Evolutionary conservation across 2,329 filamentous ascomycete species (phyloP), one percentile per base, ranked within the genome.

Genomic region (Xylaria sp.): DNA sequence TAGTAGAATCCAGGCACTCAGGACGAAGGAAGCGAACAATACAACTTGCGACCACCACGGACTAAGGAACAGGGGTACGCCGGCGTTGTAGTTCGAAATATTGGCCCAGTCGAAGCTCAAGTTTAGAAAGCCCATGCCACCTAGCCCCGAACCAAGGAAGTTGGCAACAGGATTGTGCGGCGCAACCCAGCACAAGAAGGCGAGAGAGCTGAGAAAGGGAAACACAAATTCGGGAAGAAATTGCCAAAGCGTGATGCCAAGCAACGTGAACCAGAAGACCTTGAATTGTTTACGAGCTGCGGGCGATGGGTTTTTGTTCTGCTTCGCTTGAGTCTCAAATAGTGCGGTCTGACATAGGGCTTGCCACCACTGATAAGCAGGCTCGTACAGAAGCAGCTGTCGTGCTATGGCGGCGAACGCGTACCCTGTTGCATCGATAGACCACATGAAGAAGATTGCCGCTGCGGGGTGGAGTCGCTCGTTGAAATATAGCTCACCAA

Each of bases 151-250:
- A 0, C 88, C 87, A 20, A 90, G 79, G 71, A 89, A 90, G 72
- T 89, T 90, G 68, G 86, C 87, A 0, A 84, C 81, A 2, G 82
- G 76, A 71, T 88, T 89, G 17, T 81, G 81, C 1, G 87, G 87
- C 2, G 88, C 87, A 2, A 90, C 86, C 88, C 88, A 90, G 78
- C 88, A 90, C 5, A 90, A 81, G 59, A 89, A 88, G 2, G 88
- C 87, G 7, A 90, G 80, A 0, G 88, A 89, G 7, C 84, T 86
- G 1, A 88, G 80, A 75, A 90, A 86, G 0, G 87, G 87, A 65
- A 89, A 89, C 1, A 85, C 82, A 61, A 83, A 90, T 74, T 90
- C 87, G 0, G 88, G 88, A 0, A 90, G 77, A 68, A 90, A 89
- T 66, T 90, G 87, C 88, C 88, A 90, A 0, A 88, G 71, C 0